Percentiles rank a stretch among this genome's conserved stretches.
These are phyloP conservation scores for Articulospora tetracladia DNA, from an alignment of 495 filamentous ascomycete species.

Conservation along the genomic window DNA sequence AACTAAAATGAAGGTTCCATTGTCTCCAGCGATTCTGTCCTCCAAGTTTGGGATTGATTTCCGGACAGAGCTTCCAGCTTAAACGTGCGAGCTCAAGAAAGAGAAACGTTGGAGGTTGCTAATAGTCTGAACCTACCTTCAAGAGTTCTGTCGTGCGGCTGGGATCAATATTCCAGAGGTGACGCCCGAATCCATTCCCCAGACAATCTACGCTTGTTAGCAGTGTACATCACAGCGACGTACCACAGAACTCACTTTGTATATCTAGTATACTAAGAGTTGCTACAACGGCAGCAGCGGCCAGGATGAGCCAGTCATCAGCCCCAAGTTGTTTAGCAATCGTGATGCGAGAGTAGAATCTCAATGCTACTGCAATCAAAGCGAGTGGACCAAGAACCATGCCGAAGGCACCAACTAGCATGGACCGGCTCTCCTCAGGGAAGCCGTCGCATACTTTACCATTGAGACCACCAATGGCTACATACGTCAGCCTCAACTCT, in stretches of 20 bases:
- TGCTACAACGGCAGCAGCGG: not conserved
- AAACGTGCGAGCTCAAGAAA: too few species aligned
- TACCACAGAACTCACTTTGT: slow-evolving; percentile 1
- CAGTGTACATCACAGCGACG: not conserved
- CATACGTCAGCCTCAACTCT: not conserved
- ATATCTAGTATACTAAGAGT: slow-evolving; percentile 1
- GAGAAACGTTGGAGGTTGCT: too few species aligned
- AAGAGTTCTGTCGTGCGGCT: not conserved
- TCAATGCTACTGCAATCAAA: slow-evolving; percentile 7
- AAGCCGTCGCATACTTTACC: slow-evolving; percentile 6
- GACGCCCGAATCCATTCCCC: slow-evolving; percentile 6
- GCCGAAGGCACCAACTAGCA: not conserved
- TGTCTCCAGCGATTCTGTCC: too few species aligned
- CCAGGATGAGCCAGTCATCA: slow-evolving; percentile 9
- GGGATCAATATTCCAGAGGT: slow-evolving; percentile 13
- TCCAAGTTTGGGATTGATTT: too few species aligned
- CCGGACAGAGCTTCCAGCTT: too few species aligned
- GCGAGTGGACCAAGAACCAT: slow-evolving; percentile 6
- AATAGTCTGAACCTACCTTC: not conserved
- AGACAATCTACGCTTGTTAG: not conserved
- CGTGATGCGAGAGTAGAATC: slow-evolving; percentile 10
- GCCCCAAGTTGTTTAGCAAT: slow-evolving; percentile 4
- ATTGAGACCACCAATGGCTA: not conserved
- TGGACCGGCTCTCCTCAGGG: not conserved
- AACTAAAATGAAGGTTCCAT: not conserved